Percentiles rank a stretch among this genome's conserved stretches.
These are phyloP conservation scores for Pholiota conissans DNA, from an alignment of 768 basidiomycete genomes.

Conservation along the genomic window DNA sequence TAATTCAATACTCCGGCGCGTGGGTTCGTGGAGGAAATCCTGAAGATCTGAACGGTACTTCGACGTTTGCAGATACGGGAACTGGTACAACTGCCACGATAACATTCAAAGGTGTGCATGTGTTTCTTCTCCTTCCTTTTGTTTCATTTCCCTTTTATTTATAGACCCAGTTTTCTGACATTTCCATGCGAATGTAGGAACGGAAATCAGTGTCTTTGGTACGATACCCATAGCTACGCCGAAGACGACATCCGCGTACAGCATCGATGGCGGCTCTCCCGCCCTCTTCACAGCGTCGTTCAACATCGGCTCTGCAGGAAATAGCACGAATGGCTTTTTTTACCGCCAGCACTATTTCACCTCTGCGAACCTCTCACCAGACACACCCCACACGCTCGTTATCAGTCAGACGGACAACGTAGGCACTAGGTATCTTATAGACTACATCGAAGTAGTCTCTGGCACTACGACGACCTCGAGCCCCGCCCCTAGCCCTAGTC, in stretches of 20 bases:
- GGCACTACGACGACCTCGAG: neutral
- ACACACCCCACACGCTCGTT: neutral
- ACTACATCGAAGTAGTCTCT: neutral
- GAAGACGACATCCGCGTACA: neutral
- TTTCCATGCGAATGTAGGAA: neutral
- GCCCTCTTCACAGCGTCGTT: neutral
- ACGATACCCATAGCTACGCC: neutral
- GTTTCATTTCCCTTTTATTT: neutral
- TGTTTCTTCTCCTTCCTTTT: too few species aligned
- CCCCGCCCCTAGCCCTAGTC: too few species aligned
- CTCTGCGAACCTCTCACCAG: neutral
- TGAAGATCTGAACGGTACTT: neutral
- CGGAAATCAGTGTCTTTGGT: neutral
- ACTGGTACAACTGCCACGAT: neutral
- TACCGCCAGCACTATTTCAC: neutral
- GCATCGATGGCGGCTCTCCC: neutral
- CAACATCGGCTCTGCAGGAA: neutral
- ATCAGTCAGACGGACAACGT: neutral
- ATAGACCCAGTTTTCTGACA: neutral
- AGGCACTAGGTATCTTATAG: neutral
- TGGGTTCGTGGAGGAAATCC: neutral
- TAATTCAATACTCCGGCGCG: neutral
- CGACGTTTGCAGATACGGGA: neutral
- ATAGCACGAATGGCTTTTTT: neutral
- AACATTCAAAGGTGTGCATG: neutral